phyloP scores from a whole-genome alignment of 768 basidiomycete genomes.

The Agaricus sinodeliciosus region DNA sequence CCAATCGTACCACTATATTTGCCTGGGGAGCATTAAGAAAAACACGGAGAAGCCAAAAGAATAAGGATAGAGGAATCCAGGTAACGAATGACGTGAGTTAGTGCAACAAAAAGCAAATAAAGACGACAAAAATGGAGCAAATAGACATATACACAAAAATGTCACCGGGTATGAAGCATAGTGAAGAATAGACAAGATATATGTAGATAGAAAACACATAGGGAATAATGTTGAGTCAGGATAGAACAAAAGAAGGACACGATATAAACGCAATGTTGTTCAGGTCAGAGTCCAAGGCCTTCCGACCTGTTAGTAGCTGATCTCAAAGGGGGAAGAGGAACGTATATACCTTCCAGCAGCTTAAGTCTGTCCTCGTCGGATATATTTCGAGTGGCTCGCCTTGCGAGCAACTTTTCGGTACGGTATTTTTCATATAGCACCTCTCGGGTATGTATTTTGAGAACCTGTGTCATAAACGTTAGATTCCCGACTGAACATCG shows the following conservation, averaged over 20 bases:
- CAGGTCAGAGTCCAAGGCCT: slow-evolving; percentile 17
- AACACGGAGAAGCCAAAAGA: background rate
- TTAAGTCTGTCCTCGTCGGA: slow-evolving; percentile 68
- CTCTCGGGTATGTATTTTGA: slow-evolving; percentile 80
- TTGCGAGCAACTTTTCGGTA: slow-evolving; percentile 84
- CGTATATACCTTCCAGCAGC: slow-evolving; percentile 59
- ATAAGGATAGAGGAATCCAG: slow-evolving; percentile 12
- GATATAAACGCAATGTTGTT: background rate
- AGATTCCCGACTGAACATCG: background rate
- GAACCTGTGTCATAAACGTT: slow-evolving; percentile 38
- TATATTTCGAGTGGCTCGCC: slow-evolving; percentile 76
- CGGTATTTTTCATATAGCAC: slow-evolving; percentile 91
- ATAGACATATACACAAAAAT: slow-evolving; percentile 11
- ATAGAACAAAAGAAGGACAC: background rate
- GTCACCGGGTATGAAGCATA: slow-evolving; percentile 9
- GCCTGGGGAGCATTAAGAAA: background rate
- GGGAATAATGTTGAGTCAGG: slow-evolving; percentile 23
- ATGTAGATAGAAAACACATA: slow-evolving; percentile 12
- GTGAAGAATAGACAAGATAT: slow-evolving; percentile 13
- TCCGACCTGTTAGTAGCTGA: background rate
- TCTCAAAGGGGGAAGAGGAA: background rate
- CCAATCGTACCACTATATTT: background rate
- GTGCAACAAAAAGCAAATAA: background rate
- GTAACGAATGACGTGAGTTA: slow-evolving; percentile 11
- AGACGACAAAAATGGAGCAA: slow-evolving; percentile 16